Evolutionary conservation across 352 stramenopile species (phyloP).

Genomic region (Aphanomyces stellatus): DNA sequence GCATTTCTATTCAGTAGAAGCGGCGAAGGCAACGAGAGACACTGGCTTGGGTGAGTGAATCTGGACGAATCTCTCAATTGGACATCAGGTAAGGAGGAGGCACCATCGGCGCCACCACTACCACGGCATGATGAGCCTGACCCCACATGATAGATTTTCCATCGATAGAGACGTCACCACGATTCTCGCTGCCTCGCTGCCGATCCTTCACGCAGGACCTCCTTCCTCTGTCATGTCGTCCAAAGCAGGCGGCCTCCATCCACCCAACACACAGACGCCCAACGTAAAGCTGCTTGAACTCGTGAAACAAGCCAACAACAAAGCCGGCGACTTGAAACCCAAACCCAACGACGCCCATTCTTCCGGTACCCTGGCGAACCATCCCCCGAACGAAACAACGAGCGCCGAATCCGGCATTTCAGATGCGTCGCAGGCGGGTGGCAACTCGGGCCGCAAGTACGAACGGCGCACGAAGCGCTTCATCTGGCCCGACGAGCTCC

Average conservation of each 20-base stretch:
- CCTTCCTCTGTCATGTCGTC: neutral
- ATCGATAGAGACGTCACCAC: neutral
- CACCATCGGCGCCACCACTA: too few species aligned
- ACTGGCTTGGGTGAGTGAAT: neutral
- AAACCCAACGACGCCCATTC: too few species aligned
- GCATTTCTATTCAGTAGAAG: neutral
- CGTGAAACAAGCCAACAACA: neutral
- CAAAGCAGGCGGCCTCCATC: too few species aligned
- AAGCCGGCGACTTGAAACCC: neutral
- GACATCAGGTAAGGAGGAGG: too few species aligned
- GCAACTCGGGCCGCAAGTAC: slow-evolving; percentile 50
- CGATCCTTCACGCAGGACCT: neutral
- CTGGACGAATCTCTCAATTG: neutral
- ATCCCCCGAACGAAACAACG: neutral
- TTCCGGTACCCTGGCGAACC: too few species aligned
- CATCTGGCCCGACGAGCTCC: slow-evolving; percentile 81
- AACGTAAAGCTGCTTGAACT: slow-evolving; percentile 7
- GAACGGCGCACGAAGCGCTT: slow-evolving; percentile 84
- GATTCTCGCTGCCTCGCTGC: neutral
- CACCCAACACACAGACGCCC: neutral
- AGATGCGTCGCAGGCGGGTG: neutral
- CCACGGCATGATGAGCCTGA: too few species aligned
- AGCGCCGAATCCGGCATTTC: slow-evolving; percentile 15
- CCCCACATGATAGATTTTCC: too few species aligned
- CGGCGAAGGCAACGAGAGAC: neutral